Percentiles rank a stretch among this genome's conserved stretches.
phyloP scores from a whole-genome alignment of 225 moss, liverwort and hornwort genomes.

The Physcomitrium patens region DNA sequence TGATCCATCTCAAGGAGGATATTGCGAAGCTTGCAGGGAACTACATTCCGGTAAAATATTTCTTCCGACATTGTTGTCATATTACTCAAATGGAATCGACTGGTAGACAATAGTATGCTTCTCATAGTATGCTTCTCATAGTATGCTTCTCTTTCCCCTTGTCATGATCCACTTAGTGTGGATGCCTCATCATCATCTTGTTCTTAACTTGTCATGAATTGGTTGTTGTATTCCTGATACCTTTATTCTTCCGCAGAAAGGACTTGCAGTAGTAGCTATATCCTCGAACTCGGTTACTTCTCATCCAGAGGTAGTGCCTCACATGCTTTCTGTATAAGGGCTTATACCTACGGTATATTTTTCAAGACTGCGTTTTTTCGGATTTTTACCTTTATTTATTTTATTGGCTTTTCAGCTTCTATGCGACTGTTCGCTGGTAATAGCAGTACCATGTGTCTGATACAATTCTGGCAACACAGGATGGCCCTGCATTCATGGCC shows the following conservation, averaged over 20 bases:
- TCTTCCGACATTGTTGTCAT: constrained; percentile 11
- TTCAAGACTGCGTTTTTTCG: no score
- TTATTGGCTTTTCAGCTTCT: constrained; percentile 1
- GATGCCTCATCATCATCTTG: constrained; percentile 16
- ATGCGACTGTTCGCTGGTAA: constrained; percentile 22
- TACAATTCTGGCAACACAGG: constrained; percentile 52
- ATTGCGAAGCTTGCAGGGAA: no score
- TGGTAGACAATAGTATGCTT: constrained; percentile 6
- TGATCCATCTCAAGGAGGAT: no score
- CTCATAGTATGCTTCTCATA: constrained; percentile 7
- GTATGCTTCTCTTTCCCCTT: constrained; percentile 8
- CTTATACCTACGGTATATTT: no score
- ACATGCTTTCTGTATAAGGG: background rate
- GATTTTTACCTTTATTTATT: background rate
- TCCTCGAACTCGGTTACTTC: constrained; percentile 77
- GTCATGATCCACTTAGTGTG: background rate
- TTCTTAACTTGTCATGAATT: background rate
- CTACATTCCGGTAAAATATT: constrained; percentile 55
- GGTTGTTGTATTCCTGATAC: constrained; percentile 17
- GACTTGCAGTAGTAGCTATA: constrained; percentile 77
- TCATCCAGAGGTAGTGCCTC: constrained; percentile 72
- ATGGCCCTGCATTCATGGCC: constrained; percentile 79
- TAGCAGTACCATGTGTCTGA: background rate
- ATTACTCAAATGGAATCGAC: background rate
- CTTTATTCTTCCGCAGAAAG: constrained; percentile 56